phyloP scores from a whole-genome alignment of 768 basidiomycete genomes.

The Leccinum barrowsii region DNA sequence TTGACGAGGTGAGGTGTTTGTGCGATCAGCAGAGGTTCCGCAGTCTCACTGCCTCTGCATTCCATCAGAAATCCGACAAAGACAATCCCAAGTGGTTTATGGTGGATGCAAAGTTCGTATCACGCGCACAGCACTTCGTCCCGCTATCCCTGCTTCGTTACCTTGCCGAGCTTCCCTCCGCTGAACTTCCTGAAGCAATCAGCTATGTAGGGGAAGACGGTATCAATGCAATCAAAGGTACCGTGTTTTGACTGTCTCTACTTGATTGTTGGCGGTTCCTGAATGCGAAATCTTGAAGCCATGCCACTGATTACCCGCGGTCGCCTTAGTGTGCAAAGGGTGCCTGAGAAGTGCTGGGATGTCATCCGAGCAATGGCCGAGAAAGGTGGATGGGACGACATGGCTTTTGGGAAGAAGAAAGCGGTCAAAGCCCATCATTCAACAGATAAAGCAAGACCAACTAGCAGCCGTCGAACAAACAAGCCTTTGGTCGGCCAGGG shows the following conservation, averaged over 20 bases:
- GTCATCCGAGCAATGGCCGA: constrained; percentile 58
- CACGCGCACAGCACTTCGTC: constrained; percentile 68
- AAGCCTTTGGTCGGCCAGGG: not conserved
- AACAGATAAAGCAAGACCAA: not conserved
- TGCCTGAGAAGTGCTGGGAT: constrained; percentile 61
- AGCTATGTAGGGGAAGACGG: constrained; percentile 65
- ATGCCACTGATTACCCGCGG: constrained; percentile 83
- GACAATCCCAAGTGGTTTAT: constrained; percentile 88
- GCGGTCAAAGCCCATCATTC: not conserved
- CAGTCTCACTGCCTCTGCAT: not conserved
- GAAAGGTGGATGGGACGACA: constrained; percentile 74
- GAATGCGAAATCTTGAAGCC: constrained; percentile 34
- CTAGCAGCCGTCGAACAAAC: not conserved
- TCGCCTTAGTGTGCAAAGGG: constrained; percentile 84
- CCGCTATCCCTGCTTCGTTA: constrained; percentile 71
- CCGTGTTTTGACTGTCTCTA: constrained; percentile 10
- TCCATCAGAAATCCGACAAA: constrained; percentile 67
- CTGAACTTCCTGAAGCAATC: constrained; percentile 49
- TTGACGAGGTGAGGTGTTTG: constrained; percentile 52
- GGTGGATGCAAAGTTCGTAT: constrained; percentile 73
- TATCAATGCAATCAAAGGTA: constrained; percentile 62
- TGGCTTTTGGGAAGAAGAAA: constrained; percentile 40
- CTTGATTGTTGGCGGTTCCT: constrained; percentile 1
- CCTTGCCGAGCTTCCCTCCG: constrained; percentile 44
- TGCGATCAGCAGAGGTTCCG: not conserved